Evolutionary conservation across 1,284 basidiomycete genomes (phyloP).

Genomic region (Irpex sp.): DNA sequence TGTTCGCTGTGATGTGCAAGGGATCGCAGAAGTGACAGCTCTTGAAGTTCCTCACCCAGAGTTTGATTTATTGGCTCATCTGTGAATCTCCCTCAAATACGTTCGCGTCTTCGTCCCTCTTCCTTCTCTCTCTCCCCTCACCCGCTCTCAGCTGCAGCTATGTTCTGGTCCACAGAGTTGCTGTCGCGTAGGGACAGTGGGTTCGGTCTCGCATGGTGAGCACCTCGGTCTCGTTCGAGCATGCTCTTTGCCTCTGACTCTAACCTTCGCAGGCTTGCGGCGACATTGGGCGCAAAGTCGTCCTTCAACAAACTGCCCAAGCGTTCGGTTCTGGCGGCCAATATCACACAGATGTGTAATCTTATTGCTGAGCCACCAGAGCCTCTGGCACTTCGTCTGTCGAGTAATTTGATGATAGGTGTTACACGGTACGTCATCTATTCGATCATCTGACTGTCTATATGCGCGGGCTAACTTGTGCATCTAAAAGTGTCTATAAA

Average conservation of each 20-base stretch:
- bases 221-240: background rate
- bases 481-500: slow-evolving; percentile 59
- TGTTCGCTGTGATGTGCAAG: background rate
- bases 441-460: background rate
- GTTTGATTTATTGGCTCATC: background rate
- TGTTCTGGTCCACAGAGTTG: slow-evolving; percentile 76
- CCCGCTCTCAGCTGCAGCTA: slow-evolving; percentile 21
- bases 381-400: slow-evolving; percentile 77
- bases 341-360: slow-evolving; percentile 74
- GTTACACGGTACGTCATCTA: slow-evolving; percentile 62
- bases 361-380: slow-evolving; percentile 79
- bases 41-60: background rate
- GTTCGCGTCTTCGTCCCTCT: background rate
- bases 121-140: background rate
- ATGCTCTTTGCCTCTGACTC: background rate
- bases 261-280: slow-evolving; percentile 63
- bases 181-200: slow-evolving; percentile 71
- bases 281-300: slow-evolving; percentile 80
- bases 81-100: background rate
- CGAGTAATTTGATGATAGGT: slow-evolving; percentile 83
- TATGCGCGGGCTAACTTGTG: slow-evolving; percentile 5
- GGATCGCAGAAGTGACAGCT: background rate
- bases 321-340: slow-evolving; percentile 73
- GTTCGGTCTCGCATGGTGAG: slow-evolving; percentile 74
- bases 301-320: slow-evolving; percentile 78